These are phyloP conservation scores for Heliamphora pulchella DNA, from an alignment of 179 eudicot genomes.

Conservation along the genomic window DNA sequence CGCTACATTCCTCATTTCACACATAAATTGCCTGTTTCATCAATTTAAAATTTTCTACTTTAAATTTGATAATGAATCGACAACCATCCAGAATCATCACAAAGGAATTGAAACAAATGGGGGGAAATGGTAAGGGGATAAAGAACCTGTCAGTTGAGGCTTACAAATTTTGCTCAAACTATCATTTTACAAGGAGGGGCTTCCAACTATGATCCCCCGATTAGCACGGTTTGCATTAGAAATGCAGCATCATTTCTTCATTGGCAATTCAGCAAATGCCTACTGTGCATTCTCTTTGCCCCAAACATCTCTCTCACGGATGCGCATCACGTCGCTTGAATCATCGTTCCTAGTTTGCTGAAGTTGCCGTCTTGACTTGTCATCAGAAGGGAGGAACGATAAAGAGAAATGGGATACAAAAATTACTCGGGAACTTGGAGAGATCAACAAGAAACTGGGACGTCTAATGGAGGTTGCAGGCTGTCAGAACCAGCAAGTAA, in stretches of 20 bases:
- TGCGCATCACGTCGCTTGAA: not conserved
- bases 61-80: too few relatives aligned
- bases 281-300: not conserved
- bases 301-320: not conserved
- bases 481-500: slow-evolving; percentile 27
- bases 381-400: not conserved
- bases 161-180: not conserved
- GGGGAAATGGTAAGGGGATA: too few relatives aligned
- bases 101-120: not conserved
- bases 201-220: not conserved
- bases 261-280: not conserved
- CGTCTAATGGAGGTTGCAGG: slow-evolving; percentile 20
- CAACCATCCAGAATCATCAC: too few relatives aligned
- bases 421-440: not conserved
- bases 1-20: too few relatives aligned
- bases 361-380: not conserved
- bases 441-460: slow-evolving; percentile 25
- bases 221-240: not conserved
- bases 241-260: not conserved
- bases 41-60: too few relatives aligned
- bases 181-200: not conserved
- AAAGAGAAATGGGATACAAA: not conserved
- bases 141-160: too few relatives aligned
- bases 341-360: not conserved
- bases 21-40: too few relatives aligned